Evolutionary conservation across 805 yeast genomes (phyloP).

Genomic region (Starmerella vaccinii): DNA sequence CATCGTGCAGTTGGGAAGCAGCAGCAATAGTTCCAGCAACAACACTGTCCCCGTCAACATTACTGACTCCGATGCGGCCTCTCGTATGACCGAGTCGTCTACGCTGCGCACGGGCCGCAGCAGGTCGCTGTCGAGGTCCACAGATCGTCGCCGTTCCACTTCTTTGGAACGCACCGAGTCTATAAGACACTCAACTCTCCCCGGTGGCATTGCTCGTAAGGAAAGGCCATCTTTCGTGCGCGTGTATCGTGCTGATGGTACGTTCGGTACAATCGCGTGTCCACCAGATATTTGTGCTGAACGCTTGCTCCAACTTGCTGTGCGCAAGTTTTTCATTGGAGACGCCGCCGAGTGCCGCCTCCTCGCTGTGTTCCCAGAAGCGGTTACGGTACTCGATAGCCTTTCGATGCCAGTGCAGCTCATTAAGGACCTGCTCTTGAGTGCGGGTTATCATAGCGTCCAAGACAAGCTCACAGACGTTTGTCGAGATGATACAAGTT

Average conservation of each 20-base stretch:
- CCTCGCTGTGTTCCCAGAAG: slow-evolving; percentile 15
- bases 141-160: neutral
- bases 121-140: slow-evolving; percentile 5
- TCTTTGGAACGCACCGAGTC: slow-evolving; percentile 1
- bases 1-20: neutral
- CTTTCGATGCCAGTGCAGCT: slow-evolving; percentile 16
- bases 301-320: slow-evolving; percentile 59
- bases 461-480: slow-evolving; percentile 16
- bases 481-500: slow-evolving; percentile 24
- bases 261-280: slow-evolving; percentile 74
- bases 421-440: slow-evolving; percentile 14
- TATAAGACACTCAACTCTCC: slow-evolving; percentile 20
- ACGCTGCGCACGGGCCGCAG: neutral
- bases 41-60: slow-evolving; percentile 7
- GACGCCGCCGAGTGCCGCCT: slow-evolving; percentile 20
- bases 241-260: slow-evolving; percentile 72
- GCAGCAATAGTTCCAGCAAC: slow-evolving; percentile 2
- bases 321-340: slow-evolving; percentile 49
- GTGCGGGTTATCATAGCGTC: slow-evolving; percentile 19
- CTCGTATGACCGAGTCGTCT: neutral
- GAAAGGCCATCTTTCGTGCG: slow-evolving; percentile 37
- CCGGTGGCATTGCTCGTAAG: slow-evolving; percentile 1
- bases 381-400: slow-evolving; percentile 15
- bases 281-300: slow-evolving; percentile 66
- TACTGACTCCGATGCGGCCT: neutral